A percentile compares a stretch with the other conserved stretches of the same genome.
Conservation (phyloP, 805 yeast species). For the Yarrowia deformans region DNA sequence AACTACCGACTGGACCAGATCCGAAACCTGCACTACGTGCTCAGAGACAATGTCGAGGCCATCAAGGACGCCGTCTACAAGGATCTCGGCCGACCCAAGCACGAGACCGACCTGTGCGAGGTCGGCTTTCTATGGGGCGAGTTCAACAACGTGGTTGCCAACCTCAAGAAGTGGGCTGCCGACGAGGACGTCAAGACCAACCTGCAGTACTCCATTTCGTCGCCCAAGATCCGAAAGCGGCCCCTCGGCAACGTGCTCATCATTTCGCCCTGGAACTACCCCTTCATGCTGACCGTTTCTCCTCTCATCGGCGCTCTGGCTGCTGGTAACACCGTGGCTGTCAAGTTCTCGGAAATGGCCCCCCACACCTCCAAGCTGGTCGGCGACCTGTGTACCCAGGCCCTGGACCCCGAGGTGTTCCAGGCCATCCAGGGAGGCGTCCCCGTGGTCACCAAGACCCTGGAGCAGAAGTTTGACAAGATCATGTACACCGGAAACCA, state of each 20-base stretch:
- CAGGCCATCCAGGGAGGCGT: constrained; percentile 76
- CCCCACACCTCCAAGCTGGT: constrained; percentile 67
- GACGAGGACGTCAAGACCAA: constrained; percentile 52
- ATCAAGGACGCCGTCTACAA: constrained; percentile 63
- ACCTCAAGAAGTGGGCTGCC: constrained; percentile 66
- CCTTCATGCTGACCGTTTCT: constrained; percentile 64
- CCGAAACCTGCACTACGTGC: constrained; percentile 68
- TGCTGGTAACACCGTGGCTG: constrained; percentile 78
- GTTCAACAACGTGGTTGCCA: constrained; percentile 63
- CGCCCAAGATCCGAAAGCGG: constrained; percentile 47
- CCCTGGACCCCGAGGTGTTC: constrained; percentile 64
- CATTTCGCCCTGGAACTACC: constrained; percentile 81
- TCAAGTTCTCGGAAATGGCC: constrained; percentile 75
- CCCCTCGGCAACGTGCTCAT: constrained; percentile 71
- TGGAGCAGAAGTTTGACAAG: constrained; percentile 75
- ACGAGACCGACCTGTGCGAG: constrained; percentile 72
- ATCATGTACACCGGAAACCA: constrained; percentile 87
- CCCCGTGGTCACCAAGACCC: constrained; percentile 64
- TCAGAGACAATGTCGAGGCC: constrained; percentile 64
- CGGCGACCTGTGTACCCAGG: constrained; percentile 60
- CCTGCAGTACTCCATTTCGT: constrained; percentile 43
- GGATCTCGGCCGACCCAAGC: constrained; percentile 71
- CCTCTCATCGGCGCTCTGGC: constrained; percentile 85
- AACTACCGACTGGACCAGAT: constrained; percentile 67
- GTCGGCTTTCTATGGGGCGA: constrained; percentile 60